Evolutionary conservation across 2,329 filamentous ascomycete genomes (phyloP).

Genomic region (Coniosporium tulheliwenetii): DNA sequence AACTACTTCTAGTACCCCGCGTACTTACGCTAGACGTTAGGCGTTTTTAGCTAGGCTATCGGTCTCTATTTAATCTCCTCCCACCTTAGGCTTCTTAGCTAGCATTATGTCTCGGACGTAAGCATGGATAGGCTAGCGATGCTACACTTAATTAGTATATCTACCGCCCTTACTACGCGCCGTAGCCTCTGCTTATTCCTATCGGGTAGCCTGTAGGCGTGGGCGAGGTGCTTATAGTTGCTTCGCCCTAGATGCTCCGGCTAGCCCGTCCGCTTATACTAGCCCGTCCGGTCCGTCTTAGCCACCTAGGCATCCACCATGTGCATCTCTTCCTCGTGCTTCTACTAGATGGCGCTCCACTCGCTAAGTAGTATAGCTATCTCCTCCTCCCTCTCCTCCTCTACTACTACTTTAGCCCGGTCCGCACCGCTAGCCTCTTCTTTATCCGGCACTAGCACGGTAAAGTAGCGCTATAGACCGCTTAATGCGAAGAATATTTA

Average conservation of each 20-base stretch:
- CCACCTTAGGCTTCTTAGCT: slow-evolving; percentile 5
- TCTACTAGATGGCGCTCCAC: neutral
- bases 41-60: slow-evolving; percentile 7
- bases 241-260: slow-evolving; percentile 3
- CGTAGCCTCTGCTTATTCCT: slow-evolving; percentile 2
- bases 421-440: neutral
- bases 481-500: no score
- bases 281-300: slow-evolving; percentile 5
- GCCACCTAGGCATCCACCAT: slow-evolving; percentile 2
- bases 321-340: slow-evolving; percentile 2
- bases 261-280: slow-evolving; percentile 5
- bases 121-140: slow-evolving; percentile 4
- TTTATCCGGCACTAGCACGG: slow-evolving; percentile 1
- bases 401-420: neutral
- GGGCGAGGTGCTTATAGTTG: slow-evolving; percentile 4
- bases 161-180: slow-evolving; percentile 1
- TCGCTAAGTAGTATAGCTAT: neutral
- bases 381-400: slow-evolving; percentile 2
- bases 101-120: slow-evolving; percentile 5
- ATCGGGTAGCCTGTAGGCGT: slow-evolving; percentile 4
- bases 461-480: no score
- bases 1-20: no score
- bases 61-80: slow-evolving; percentile 4
- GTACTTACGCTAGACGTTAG: no score
- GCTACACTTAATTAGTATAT: slow-evolving; percentile 4